Evolutionary conservation across 75 land plant genomes (phyloP), one percentile per base, ranked within the genome.

Genomic region (Pseudotsuga menziesii): DNA sequence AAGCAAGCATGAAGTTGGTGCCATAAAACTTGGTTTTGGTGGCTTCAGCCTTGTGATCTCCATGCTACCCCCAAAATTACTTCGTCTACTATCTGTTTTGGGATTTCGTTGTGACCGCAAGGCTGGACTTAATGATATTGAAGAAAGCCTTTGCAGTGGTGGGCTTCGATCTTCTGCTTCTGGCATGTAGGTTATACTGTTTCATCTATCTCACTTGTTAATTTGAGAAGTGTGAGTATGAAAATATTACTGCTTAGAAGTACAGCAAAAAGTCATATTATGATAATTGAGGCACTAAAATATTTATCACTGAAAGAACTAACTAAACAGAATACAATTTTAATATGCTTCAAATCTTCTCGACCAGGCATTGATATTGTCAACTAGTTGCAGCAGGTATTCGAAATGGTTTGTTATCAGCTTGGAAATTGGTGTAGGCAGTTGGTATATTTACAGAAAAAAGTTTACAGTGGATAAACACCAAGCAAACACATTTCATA

Each of bases 1-100:
- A 23, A 84, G 83, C 57, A 69, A 84, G 75, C 85, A 84, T 74
- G 78, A 84, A 61, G 58, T 80, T 27, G 78, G 85, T 58, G 85
- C 85, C 11, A 82, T 84, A 61, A 80, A 80, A 52, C 76, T 84
- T n/a, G 85, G 85, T 13, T 84, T 84, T 66, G 85, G 85, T 61
- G 85, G 85, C 27, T 84, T 84, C 76, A 84, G 85, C 75, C 71
- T 84, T 64, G 85, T 82, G 1, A 84, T 84, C 71, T 84, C 85
- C 26, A 75, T 84, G 83, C 59, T 84, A 32, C 85, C 85, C 17
- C 82, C 82, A 58, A 80, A 74, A 35, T 61, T 84, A 61, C 73
- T 84, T 15, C 78, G 85, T 12, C 73, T 84, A n/a, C 79, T 84
- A 16, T 84, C 85, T 73, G 82, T 84, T 39, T 57, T 84, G 75